Base-by-base conservation (phyloP, 2,329 filamentous ascomycete genomes). In the Beauveria varroae region DNA sequence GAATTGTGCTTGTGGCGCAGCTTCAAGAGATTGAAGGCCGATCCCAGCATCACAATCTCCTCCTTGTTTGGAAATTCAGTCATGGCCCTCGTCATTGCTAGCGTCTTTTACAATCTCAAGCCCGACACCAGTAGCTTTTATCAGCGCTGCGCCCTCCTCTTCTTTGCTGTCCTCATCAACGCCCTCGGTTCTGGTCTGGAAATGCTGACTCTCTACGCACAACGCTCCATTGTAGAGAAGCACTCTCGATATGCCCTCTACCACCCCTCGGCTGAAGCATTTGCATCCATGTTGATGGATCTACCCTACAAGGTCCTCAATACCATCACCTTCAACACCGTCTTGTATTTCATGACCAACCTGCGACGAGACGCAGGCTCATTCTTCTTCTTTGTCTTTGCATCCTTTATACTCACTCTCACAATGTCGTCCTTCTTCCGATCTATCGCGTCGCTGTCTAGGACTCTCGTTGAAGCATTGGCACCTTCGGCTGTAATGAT, bases 101-200 rank as follows among this genome's bases (percentile, higher is more conserved):
- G 83, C 46, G 73, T 89, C 10, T 90, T 90, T 72, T 86, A 87
- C 63, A 83, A 88, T 68, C 72, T 88, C 34, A 67, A 74, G 14
- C 61, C 73, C 1, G 75, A 77, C 49, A 85, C 84, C 0, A 67
- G 69, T n/a, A 84, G 79, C 63, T 87, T 89, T 72, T 88, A 81
- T 70, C 64, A 66, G 9, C 64, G 67, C 2, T 64, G 63, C 26
- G 63, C 66, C 9, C 61, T 71, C 3, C 62, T 72, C 30, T 73
- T 72, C 64, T 70, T 71, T 40, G 59, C 68, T 1, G 66, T 72
- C 5, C 53, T 79, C 3, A 71, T 78, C 53, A 70, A 71, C 16
- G 67, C 67, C 1, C 63, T 74, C 71, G 64, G 65, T 5, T 65
- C 65, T 20, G 63, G 68, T 24, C 63, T 67, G 5, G 34, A 37